Conservation (phyloP, 2,329 filamentous ascomycete genomes). For the Neurospora crassa region DNA sequence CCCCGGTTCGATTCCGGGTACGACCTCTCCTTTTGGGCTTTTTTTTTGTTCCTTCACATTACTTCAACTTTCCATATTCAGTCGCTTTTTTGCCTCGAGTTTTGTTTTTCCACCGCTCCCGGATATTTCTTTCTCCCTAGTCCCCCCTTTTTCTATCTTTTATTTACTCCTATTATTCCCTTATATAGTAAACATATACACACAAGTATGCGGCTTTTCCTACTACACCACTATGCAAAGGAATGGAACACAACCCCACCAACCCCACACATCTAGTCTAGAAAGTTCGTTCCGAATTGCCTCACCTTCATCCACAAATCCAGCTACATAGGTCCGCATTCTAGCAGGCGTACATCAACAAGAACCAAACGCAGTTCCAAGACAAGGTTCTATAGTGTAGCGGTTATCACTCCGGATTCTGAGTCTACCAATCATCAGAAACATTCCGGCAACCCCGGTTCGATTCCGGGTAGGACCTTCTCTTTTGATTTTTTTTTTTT, state of each 20-base stretch:
- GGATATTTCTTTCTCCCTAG: no score
- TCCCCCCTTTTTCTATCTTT: no score
- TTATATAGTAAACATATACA: no score
- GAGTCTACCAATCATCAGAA: neutral
- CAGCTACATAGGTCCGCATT: neutral
- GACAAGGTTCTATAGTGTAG: conserved; percentile 3
- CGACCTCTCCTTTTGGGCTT: neutral
- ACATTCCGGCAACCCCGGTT: neutral
- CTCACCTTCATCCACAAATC: neutral
- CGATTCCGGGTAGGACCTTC: conserved; percentile 3
- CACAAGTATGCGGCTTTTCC: neutral
- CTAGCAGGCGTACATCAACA: neutral
- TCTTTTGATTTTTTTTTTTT: neutral
- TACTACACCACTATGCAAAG: no score
- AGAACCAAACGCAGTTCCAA: neutral
- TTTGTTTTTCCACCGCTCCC: no score
- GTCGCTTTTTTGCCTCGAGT: no score
- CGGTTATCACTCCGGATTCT: conserved; percentile 5
- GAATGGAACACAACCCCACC: no score
- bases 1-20: neutral
- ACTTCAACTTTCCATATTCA: no score
- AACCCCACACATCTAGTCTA: neutral
- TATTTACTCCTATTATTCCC: no score
- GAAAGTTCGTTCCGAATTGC: neutral
- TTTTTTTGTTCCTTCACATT: neutral